phyloP scores from a whole-genome alignment of 2,329 filamentous ascomycete species.

The Alternaria angustiovoidea region DNA sequence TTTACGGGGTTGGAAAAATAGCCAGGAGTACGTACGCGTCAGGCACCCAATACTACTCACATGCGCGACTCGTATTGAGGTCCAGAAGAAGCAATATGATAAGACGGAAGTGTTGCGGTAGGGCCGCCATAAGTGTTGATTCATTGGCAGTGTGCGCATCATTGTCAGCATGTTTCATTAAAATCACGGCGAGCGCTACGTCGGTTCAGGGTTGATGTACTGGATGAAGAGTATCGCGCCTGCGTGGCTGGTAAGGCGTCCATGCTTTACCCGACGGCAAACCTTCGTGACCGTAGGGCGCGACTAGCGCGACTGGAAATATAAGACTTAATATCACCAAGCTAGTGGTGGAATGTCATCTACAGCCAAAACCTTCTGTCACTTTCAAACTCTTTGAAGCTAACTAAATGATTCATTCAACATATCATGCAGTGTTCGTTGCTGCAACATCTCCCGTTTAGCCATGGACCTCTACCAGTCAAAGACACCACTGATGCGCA shows the following conservation, averaged over 20 bases:
- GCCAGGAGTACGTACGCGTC: background rate
- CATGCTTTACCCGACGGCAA: background rate
- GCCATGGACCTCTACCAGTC: background rate
- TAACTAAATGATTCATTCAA: background rate
- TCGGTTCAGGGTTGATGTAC: background rate
- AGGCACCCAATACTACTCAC: background rate
- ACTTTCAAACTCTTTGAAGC: background rate
- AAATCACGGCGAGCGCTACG: background rate
- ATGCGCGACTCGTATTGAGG: background rate
- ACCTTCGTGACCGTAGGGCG: conserved; percentile 1
- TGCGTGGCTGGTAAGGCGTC: background rate
- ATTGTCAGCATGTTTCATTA: background rate
- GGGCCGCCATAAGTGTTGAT: background rate
- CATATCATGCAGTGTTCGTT: background rate
- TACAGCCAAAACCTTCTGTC: background rate
- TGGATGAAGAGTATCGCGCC: background rate
- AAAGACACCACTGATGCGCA: background rate
- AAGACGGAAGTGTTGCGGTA: background rate
- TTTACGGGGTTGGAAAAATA: background rate
- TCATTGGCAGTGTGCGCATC: background rate
- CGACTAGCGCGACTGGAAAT: background rate
- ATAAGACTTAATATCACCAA: background rate
- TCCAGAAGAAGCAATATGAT: background rate
- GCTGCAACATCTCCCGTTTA: conserved; percentile 1
- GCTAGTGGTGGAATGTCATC: background rate